phyloP scores from a whole-genome alignment of 2,329 filamentous ascomycete genomes.

The Lachnellula arida region DNA sequence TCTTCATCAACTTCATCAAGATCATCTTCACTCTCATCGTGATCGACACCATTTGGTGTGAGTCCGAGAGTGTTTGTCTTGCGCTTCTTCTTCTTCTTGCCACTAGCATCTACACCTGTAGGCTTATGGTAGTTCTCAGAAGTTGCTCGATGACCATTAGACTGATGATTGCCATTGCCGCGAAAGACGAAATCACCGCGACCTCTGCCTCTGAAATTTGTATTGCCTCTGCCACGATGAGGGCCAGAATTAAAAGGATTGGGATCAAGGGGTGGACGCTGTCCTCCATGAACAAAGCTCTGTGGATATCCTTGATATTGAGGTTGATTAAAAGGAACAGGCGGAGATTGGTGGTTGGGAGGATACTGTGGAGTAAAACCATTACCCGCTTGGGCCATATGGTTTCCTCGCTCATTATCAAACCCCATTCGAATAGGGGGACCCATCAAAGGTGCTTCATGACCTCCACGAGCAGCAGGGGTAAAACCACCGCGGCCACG shows the following conservation, averaged over 20 bases:
- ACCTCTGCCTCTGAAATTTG: constrained; percentile 32
- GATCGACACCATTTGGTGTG: constrained; percentile 48
- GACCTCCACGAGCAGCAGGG: constrained; percentile 38
- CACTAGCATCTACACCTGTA: constrained; percentile 40
- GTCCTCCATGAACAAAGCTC: constrained; percentile 30
- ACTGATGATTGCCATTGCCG: constrained; percentile 31
- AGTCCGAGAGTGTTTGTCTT: constrained; percentile 69
- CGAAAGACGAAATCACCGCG: constrained; percentile 38
- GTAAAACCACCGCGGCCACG: constrained; percentile 34
- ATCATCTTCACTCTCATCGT: constrained; percentile 60
- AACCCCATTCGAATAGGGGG: constrained; percentile 52
- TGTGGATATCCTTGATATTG: constrained; percentile 37
- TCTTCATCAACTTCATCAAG: constrained; percentile 62
- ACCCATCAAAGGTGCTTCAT: constrained; percentile 45
- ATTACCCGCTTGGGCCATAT: constrained; percentile 41
- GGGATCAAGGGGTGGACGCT: constrained; percentile 32
- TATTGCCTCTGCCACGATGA: constrained; percentile 38
- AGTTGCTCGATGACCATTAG: constrained; percentile 25
- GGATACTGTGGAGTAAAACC: constrained; percentile 37
- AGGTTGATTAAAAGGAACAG: constrained; percentile 30
- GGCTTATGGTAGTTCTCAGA: constrained; percentile 41
- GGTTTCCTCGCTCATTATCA: constrained; percentile 42
- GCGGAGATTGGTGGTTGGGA: constrained; percentile 30
- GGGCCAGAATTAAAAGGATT: constrained; percentile 35
- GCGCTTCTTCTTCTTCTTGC: constrained; percentile 63